Base-by-base conservation (phyloP, 306 rosid species). In the Purshia tridentata region DNA sequence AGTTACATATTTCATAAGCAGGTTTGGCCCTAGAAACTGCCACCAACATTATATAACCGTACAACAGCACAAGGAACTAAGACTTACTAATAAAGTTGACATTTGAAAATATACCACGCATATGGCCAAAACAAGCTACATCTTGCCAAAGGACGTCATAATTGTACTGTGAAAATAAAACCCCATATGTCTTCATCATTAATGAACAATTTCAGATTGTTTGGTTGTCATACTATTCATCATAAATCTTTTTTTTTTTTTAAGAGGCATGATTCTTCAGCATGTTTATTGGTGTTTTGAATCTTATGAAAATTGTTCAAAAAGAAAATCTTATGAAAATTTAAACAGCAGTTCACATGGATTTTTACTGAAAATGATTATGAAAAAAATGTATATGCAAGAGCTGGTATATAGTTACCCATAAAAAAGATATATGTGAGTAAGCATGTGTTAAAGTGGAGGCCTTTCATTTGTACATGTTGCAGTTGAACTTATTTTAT, bases 1-100 rank as follows among this genome's bases (percentile, higher is more conserved):
- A 66, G 52, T 59, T 66, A 79, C 47, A 65, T 63, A 72, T 63
- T 73, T 70, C 67, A 62, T 64, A 41, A 51, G 48, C 77, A 61
- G 22, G 11, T 12, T 16, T 14, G 18, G 48, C 56, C 18, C 29
- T 39, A 56, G 5, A 35, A 15, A 39, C 4, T 65, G 61, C 39
- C 19, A 57, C 55, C 40, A 46, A 35, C 7, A 54, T 44, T 66
- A 12, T 37, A 55, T 20, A 11, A 23, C 3, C 0, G 10, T 29
- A 46, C 41, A 75, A 2, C 45, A 47, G 35, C 45, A 48, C 65
- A 42, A 57, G 29, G 65, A 60, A 76, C 18, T 10, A 56, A 8
- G 46, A 60, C 14, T 59, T 13, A 35, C 44, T 13, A 5, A 59
- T 6, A 29, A 23, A 37, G 18, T 60, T 35, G 12, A 16, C 29